A percentile compares a stretch with the other conserved stretches of the same genome.
phyloP scores from a whole-genome alignment of 495 filamentous ascomycete genomes.

The Hypomontagnella monticulosa region DNA sequence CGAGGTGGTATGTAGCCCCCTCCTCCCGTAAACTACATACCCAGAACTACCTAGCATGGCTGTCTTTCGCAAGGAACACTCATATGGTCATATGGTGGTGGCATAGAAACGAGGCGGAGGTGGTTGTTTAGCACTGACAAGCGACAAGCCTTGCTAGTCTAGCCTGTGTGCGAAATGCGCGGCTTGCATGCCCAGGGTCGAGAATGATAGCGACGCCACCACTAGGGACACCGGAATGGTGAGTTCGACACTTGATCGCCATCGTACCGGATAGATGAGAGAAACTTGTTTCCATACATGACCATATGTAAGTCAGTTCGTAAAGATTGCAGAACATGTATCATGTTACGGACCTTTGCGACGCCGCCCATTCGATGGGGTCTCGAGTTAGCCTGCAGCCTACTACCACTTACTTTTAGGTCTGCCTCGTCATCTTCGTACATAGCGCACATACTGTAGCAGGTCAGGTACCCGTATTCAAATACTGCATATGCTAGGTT shows the following conservation, averaged over 20 bases:
- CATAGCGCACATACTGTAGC: neutral
- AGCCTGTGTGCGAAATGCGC: slow-evolving; percentile 30
- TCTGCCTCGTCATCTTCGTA: slow-evolving; percentile 7
- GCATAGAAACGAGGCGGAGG: slow-evolving; percentile 37
- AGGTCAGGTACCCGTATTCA: neutral
- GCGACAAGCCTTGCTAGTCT: slow-evolving; percentile 20
- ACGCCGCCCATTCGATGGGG: slow-evolving; percentile 18
- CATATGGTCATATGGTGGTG: slow-evolving; percentile 5
- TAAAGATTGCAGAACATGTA: slow-evolving; percentile 9
- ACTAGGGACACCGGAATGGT: slow-evolving; percentile 27
- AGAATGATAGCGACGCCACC: slow-evolving; percentile 34
- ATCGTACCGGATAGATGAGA: slow-evolving; percentile 14
- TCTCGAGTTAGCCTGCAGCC: slow-evolving; percentile 14
- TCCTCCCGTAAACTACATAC: slow-evolving; percentile 5
- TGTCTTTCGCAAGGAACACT: slow-evolving; percentile 5
- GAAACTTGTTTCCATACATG: slow-evolving; percentile 16
- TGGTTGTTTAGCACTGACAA: slow-evolving; percentile 27
- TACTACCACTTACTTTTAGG: slow-evolving; percentile 18
- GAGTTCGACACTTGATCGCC: slow-evolving; percentile 29
- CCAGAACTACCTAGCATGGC: slow-evolving; percentile 9
- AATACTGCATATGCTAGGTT: slow-evolving; percentile 1
- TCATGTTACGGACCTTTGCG: slow-evolving; percentile 17
- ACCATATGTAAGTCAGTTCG: slow-evolving; percentile 18
- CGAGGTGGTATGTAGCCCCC: slow-evolving; percentile 11
- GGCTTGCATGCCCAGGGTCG: slow-evolving; percentile 33